These are phyloP conservation scores for Chaetomium globosum DNA, from an alignment of 2,329 filamentous ascomycete species.

Conservation along the genomic window DNA sequence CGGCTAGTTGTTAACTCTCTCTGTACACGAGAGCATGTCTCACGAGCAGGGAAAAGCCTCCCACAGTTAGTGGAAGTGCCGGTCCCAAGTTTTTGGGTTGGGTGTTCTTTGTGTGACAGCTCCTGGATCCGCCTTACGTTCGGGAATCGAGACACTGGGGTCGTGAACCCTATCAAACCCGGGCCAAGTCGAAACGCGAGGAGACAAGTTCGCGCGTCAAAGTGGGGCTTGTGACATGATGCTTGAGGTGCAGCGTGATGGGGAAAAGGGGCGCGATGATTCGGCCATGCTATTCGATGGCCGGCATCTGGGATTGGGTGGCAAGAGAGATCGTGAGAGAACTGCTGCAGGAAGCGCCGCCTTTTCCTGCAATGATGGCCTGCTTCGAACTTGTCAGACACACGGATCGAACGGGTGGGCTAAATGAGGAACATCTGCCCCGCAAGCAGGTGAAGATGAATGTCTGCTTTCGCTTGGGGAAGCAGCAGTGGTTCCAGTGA, in stretches of 20 bases:
- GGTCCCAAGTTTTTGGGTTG: background rate
- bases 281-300: background rate
- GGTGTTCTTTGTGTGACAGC: background rate
- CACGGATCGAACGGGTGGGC: background rate
- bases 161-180: background rate
- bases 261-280: background rate
- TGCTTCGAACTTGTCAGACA: background rate
- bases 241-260: conserved; percentile 6
- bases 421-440: no score
- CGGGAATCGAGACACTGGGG: background rate
- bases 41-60: background rate
- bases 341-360: conserved; percentile 4
- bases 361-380: background rate
- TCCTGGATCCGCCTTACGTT: background rate
- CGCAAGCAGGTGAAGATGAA: background rate
- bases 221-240: conserved; percentile 10
- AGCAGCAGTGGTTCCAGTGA: background rate
- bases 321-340: background rate
- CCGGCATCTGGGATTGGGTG: background rate
- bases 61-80: background rate
- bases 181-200: background rate
- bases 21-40: background rate
- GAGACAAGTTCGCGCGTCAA: background rate
- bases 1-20: background rate
- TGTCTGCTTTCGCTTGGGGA: background rate